Base-by-base conservation (phyloP, 495 filamentous ascomycete species). In the Penicillium paradoxum region DNA sequence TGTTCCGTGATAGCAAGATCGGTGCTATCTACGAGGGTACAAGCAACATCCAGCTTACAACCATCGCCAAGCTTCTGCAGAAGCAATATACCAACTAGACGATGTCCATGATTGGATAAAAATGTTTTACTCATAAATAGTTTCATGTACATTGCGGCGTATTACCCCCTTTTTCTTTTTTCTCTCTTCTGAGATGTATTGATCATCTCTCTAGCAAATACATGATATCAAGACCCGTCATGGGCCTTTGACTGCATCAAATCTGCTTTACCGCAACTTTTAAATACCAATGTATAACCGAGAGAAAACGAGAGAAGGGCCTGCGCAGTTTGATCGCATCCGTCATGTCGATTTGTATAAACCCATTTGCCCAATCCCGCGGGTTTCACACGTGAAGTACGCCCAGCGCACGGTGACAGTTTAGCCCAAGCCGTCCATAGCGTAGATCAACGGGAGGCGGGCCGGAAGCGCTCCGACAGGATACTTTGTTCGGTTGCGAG, bases 1-100 rank as follows among this genome's bases (percentile, higher is more conserved):
- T 86, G 76, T 99, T 85, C 79, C 80, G 93, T 19, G 93, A 99
- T 69, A 92, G 88, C 76, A 99, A 97, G 84, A 99, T 99, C 65
- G 93, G 93, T 2, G 90, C 89, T 40, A 97, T 99, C 57, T 97
- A 99, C 73, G 93, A 99, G 78, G 93, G 93, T 37, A 95, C 91
- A 49, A 89, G 87, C 65, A 83, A 83, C 58, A 85, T 83, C 47
- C 91, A 95, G 70, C 70, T 97, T 66, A 87, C 89, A 71, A 98
- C 93, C 13, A 97, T 98, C 64, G 90, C 90, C 41, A 95, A 91
- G 83, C 62, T 89, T 65, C 75, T 97, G 66, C 91, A 97, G 78
- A 92, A 91, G 77, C 78, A 91, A 64, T 96, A 95, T 64, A 91
- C 87, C 22, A 57, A 62, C 42, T 69, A 64, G 49, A 55, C 21